Evolutionary conservation across 164 flowering plant genomes (phyloP), one percentile per base, ranked within the genome.

Genomic region (grape (Vitis vinifera)): DNA sequence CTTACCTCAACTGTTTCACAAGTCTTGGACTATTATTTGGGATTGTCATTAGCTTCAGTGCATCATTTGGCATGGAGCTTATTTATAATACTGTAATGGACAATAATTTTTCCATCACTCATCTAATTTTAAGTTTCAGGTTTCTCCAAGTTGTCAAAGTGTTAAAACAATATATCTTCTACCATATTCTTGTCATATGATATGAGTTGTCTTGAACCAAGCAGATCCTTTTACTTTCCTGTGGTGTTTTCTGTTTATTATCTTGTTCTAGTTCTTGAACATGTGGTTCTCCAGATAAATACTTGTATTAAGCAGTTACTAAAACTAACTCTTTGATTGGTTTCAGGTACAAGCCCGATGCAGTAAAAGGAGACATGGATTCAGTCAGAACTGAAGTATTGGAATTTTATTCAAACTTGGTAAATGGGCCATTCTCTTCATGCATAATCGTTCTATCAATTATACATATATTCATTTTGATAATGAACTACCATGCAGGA

Each of bases 361-460:
- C 89, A 29, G 90, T 93, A 66, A 89, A 85, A 78, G 99, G 99
- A 66, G 98, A 95, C 79, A 79, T 95, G 98, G 99, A 95, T 75
- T 95, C 99, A 9, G 73, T 91, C 55, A 83, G 97, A 78, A 30
- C 68, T 65, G 98, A 95, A 63, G 98, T 95, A 29, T 72, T 80
- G 44, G 86, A 83, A n/a, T 93, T 87, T 78, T 95, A 93, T 71
- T 37, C 71, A 11, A 78, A 72, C 44, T 55, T 83, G 86, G 98
- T 94, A 84, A 56, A 37, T 6, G 7, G 7, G 7, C 55, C 29
- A 58, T 12, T 57, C 50, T 37, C 56, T 30, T 50, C 50, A 30
- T 13, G 31, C 9, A 44, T 14, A 37, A 48, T 2, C 3, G n/a
- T 2, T 12, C 6, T 30, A 47, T 31, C 7, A 16, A 48, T 31